Base-by-base conservation (phyloP, 2,329 filamentous ascomycete species). In the Cercospora nicotianae region DNA sequence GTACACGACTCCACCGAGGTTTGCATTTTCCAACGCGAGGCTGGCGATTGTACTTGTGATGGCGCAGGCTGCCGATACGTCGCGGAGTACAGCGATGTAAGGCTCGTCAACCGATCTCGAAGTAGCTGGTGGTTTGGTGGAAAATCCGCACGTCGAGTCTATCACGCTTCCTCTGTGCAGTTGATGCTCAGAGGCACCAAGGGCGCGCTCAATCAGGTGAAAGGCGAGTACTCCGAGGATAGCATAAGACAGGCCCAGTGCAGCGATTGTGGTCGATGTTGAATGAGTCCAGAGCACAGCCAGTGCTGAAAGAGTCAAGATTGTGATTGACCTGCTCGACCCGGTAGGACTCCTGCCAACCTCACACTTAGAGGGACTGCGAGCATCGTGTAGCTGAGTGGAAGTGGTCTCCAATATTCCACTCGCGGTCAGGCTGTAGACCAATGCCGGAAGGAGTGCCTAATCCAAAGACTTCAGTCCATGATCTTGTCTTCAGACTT, bases 241-340 rank as follows among this genome's bases (percentile, higher is more conserved):
- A 26, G 78, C 78, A 70, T 80, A 79, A 51, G 81, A 81, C 16
- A 83, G 67, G 5, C 81, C 81, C 7, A 83, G 76, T 4, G 79
- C 78, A 16, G 78, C 73, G 6, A 77, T 78, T 0, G 79, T 70
- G 7, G 77, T 76, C 2, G 78, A 75, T 28, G 75, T 76, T 51
- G 76, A 79, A 30, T 75, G 68, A 16, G 75, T 70, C 18, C 74
- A 77, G n/a, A 81, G 74, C 4, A 77, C 79, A 6, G 77, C 73
- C 26, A 78, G 70, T 1, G 79, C 81, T 31, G 79, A 77, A 12
- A 77, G 66, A 0, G 79, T 80, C 33, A 78, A 59, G 12, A 79
- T 73, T 8, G 70, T 64, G 39, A 84, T 69, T 9, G 72, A 58
- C 67, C 72, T 64, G 66, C 57, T 75, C 12, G 78, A 77, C 6